A percentile compares a stretch with the other conserved stretches of the same genome.
These are phyloP conservation scores for Pythium pyrilobum DNA, from an alignment of 352 stramenopile species.

Conservation along the genomic window DNA sequence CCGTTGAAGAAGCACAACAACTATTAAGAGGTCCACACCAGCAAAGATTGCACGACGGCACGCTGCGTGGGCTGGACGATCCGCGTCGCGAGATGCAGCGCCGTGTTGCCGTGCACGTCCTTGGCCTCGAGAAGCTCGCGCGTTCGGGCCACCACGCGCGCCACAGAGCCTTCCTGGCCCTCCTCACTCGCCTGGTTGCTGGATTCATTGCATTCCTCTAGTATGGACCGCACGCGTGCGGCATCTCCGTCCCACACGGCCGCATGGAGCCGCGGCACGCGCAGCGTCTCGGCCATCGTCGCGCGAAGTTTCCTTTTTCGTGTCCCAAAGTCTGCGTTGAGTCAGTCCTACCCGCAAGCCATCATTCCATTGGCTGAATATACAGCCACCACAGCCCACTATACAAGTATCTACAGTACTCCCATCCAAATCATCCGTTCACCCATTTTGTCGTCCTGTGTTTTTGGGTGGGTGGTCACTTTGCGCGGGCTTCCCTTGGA, in stretches of 20 bases:
- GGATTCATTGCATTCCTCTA: slow-evolving; percentile 8
- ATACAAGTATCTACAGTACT: too few species aligned
- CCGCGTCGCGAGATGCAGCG: slow-evolving; percentile 66
- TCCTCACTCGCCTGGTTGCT: not conserved
- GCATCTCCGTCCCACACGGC: slow-evolving; percentile 67
- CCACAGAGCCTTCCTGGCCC: not conserved
- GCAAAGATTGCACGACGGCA: slow-evolving; percentile 49
- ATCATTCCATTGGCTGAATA: not conserved
- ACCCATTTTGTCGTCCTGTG: not conserved
- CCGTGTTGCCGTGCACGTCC: slow-evolving; percentile 61
- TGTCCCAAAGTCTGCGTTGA: too few species aligned
- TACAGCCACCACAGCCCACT: too few species aligned
- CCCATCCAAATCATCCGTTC: not conserved
- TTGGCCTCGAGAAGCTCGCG: slow-evolving; percentile 45
- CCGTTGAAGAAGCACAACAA: not conserved
- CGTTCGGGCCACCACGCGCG: slow-evolving; percentile 7
- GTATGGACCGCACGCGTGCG: slow-evolving; percentile 23
- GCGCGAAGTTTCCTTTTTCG: not conserved
- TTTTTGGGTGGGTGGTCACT: not conserved
- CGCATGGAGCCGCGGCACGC: slow-evolving; percentile 44
- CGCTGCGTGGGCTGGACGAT: slow-evolving; percentile 57
- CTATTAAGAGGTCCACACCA: slow-evolving; percentile 22
- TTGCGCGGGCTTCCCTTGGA: not conserved
- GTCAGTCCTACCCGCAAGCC: too few species aligned
- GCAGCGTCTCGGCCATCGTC: not conserved